phyloP scores from a whole-genome alignment of 139 green algal species.

The Coelastrella sp. region DNA sequence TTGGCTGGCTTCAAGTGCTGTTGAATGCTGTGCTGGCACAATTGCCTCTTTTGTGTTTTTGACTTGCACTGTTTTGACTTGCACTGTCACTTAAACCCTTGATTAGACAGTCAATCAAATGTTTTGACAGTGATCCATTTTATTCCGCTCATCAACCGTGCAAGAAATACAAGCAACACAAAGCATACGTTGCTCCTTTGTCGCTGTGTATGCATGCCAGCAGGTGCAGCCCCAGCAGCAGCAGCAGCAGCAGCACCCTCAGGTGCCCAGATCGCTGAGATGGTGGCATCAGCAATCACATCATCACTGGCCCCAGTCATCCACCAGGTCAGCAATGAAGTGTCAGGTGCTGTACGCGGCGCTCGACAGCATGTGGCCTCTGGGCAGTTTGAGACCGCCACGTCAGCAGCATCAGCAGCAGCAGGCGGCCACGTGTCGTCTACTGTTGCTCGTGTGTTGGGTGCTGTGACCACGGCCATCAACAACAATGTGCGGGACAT shows the following conservation, averaged over 20 bases:
- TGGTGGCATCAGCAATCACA: slow-evolving; percentile 29
- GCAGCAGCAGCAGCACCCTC: slow-evolving; percentile 23
- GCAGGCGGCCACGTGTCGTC: background rate
- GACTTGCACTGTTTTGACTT: no score
- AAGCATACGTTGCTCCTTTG: background rate
- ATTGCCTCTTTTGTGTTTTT: no score
- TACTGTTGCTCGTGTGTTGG: slow-evolving; percentile 27
- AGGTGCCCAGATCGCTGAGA: slow-evolving; percentile 12
- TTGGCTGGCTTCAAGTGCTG: no score
- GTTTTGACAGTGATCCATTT: no score
- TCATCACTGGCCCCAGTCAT: slow-evolving; percentile 34
- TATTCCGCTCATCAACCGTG: no score
- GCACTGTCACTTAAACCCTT: no score
- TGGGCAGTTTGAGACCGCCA: slow-evolving; percentile 16
- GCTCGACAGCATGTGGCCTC: background rate
- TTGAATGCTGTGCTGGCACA: no score
- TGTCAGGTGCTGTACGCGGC: slow-evolving; percentile 24
- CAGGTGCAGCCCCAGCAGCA: background rate
- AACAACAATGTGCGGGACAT: slow-evolving; percentile 22
- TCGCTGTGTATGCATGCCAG: background rate
- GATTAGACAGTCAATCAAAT: no score
- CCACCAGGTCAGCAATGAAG: background rate
- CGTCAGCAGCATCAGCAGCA: slow-evolving; percentile 22
- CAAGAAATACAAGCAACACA: background rate
- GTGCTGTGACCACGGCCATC: slow-evolving; percentile 4